Conservation (phyloP, 2,329 filamentous ascomycete species). For the Aspergillus sp. region DNA sequence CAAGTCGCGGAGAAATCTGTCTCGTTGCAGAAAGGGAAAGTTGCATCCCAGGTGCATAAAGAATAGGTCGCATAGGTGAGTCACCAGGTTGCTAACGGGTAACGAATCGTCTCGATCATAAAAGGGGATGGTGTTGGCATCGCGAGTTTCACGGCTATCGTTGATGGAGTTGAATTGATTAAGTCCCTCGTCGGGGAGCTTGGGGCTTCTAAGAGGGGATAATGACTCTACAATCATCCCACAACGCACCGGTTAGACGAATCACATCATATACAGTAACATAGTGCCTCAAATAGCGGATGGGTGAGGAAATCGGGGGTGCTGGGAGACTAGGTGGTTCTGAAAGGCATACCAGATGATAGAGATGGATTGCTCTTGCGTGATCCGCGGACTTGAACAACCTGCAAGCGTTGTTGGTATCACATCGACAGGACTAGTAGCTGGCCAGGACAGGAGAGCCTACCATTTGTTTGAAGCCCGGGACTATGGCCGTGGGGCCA, state of each 20-base stretch:
- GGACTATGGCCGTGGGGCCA: slow-evolving; percentile 85
- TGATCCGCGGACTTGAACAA: slow-evolving; percentile 58
- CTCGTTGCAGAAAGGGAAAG: slow-evolving; percentile 75
- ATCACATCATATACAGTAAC: neutral
- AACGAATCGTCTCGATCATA: slow-evolving; percentile 72
- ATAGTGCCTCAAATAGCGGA: neutral
- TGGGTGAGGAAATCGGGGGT: neutral
- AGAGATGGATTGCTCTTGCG: slow-evolving; percentile 41
- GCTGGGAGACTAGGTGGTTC: neutral
- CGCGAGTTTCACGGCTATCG: slow-evolving; percentile 30
- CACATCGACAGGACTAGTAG: neutral
- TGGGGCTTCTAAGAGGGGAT: slow-evolving; percentile 38
- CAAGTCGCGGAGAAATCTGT: slow-evolving; percentile 71
- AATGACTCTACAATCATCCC: slow-evolving; percentile 29
- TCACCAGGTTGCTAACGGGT: slow-evolving; percentile 73
- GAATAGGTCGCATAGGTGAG: slow-evolving; percentile 75
- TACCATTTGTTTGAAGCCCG: slow-evolving; percentile 91
- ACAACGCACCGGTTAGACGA: neutral
- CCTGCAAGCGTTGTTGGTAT: slow-evolving; percentile 33
- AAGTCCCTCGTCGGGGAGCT: slow-evolving; percentile 19
- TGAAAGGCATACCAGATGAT: slow-evolving; percentile 36
- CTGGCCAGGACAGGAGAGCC: neutral
- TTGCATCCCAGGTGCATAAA: slow-evolving; percentile 81
- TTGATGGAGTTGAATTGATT: slow-evolving; percentile 17
- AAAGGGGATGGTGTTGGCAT: slow-evolving; percentile 57